Base-by-base conservation (phyloP, 495 filamentous ascomycete genomes). In the Penicillium simplicissimum region DNA sequence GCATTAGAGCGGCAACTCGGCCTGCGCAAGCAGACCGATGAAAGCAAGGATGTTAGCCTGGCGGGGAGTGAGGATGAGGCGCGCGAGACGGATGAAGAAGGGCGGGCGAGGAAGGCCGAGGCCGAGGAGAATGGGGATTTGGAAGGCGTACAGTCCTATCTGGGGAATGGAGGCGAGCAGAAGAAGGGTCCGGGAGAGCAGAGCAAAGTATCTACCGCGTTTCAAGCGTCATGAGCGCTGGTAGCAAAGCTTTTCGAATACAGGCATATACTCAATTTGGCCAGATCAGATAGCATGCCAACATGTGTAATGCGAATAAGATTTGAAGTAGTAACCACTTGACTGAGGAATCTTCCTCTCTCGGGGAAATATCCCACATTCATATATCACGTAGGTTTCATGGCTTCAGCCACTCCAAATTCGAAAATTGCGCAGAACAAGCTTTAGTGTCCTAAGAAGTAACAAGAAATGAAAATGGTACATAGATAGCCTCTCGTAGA, bases 1-100 rank as follows among this genome's bases (percentile, higher is more conserved):
- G 58, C 52, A 2, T 68, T 80, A 1, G 76, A 81, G 14, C 88
- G 85, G 70, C 81, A 85, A 49, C 71, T 95, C 10, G 91, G 91
- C 0, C 66, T 95, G 28, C 75, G 89, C 28, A 82, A 82, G 31
- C 79, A 85, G 55, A 86, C 79, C 4, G 81, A 84, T 13, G 79
- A 81, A 8, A 92, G 85, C 59, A 81, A 75, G 6, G 78, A 85
- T 56, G 77, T 91, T 8, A 91, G 89, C 68, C 82, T 87, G 63
- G 88, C 89, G 4, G 86, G 79, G 47, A 88, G 83, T 60, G 71
- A 82, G 64, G 85, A 85, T 66, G 80, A 67, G 72, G 73, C 35
- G 78, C 40, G 9, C 40, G 56, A 51, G 15, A 56, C 45, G 15
- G 48, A 58, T 35, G 61, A 67, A 36, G 61, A 67, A 42, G 59